Evolutionary conservation across 805 yeast species (phyloP), one percentile per base, ranked within the genome.

Genomic region (Cyberlindnera saturnus): DNA sequence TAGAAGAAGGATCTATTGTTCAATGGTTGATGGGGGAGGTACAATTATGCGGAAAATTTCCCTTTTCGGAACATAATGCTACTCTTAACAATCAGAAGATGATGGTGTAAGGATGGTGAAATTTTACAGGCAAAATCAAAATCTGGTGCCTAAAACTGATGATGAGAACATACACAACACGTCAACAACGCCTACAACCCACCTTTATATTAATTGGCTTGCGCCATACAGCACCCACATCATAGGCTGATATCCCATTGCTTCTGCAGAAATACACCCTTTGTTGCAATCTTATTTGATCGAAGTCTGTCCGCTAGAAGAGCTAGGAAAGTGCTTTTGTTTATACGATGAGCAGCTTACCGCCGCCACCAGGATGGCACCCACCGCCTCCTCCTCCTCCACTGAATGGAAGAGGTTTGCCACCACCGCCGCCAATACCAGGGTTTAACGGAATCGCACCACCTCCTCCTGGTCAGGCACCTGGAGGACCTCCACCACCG

Each of bases 351-450:
- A 39, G 36, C 28, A 36, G 29, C 34, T 18, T 42, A 30, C 66
- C 66, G 31, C 66, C 70, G 14, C 64, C 69, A 8, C 64, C 66
- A 14, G 62, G 57, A 17, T 43, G 50, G 44, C 56, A 50, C 38
- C 56, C 57, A 6, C 55, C 62, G 5, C 59, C 57, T 30, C 57
- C 64, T 5, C 58, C 59, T 23, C 56, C 60, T n/a, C 54, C 58
- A 14, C 39, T 49, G 15, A 48, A 23, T 26, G 55, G 37, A 23
- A 29, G 38, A 5, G 6, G 10, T 14, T 53, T 62, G 4, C 59
- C 57, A 26, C 57, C 64, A 7, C 58, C 59, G 18, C 57, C 60
- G 13, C 54, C 62, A 13, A 61, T 59, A 4, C 58, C 62, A 9
- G 41, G 52, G n/a, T 34, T 43, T 6, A 38, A 35, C 28, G 39